These are phyloP conservation scores for Agrocybe chaxingu DNA, from an alignment of 768 basidiomycete species.

Conservation along the genomic window DNA sequence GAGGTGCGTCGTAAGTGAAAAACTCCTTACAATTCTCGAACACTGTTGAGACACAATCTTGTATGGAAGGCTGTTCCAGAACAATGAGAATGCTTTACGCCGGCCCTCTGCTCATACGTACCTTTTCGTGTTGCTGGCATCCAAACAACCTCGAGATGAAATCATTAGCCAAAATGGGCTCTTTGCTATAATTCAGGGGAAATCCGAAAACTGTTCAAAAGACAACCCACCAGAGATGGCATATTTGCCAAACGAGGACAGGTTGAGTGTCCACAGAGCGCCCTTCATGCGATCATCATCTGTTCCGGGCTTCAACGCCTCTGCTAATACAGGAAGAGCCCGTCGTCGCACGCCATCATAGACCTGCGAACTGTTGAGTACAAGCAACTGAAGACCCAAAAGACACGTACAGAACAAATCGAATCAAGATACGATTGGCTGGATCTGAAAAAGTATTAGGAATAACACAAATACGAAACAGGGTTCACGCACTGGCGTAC, in stretches of 20 bases:
- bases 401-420: conserved; percentile 42
- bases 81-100: neutral
- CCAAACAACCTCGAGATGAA: conserved; percentile 60
- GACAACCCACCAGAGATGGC: conserved; percentile 39
- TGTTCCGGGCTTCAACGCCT: conserved; percentile 58
- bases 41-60: conserved; percentile 63
- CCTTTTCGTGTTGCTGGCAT: conserved; percentile 86
- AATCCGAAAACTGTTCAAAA: neutral
- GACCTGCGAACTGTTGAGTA: conserved; percentile 30
- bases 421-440: conserved; percentile 49
- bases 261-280: conserved; percentile 75
- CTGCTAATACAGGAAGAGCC: conserved; percentile 56
- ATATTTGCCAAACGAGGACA: conserved; percentile 59
- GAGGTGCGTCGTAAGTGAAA: neutral
- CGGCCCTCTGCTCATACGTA: conserved; percentile 17
- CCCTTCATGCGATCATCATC: conserved; percentile 95
- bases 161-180: conserved; percentile 60
- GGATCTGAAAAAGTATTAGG: conserved; percentile 25
- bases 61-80: conserved; percentile 61
- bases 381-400: neutral
- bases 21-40: conserved; percentile 53
- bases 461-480: conserved; percentile 23
- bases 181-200: conserved; percentile 27
- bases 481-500: conserved; percentile 39
- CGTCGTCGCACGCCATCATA: conserved; percentile 70